These are phyloP conservation scores for Sporothrix brunneoviolacea DNA, from an alignment of 2,329 filamentous ascomycete genomes.

Conservation along the genomic window DNA sequence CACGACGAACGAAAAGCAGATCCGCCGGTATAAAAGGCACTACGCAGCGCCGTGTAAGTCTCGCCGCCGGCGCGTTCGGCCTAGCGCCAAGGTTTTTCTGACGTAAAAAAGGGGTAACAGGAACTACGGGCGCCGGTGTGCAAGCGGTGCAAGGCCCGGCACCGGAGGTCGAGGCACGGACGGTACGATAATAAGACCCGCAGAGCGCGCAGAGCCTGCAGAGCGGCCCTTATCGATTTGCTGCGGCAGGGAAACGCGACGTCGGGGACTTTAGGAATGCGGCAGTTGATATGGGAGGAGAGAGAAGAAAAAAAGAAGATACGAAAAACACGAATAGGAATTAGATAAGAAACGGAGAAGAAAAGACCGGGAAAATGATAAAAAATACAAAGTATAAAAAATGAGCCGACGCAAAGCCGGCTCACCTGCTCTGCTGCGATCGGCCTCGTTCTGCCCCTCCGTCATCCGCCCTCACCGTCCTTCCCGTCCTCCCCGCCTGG, in stretches of 20 bases:
- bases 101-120: conserved; percentile 13
- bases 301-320: not conserved
- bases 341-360: not conserved
- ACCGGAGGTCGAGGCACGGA: too few species aligned
- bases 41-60: conserved; percentile 7
- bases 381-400: not conserved
- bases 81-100: conserved; percentile 1
- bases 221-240: too few species aligned
- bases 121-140: not conserved
- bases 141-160: not conserved
- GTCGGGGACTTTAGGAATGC: not conserved
- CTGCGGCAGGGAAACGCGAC: too few species aligned
- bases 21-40: too few species aligned
- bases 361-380: not conserved
- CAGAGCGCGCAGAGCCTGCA: too few species aligned
- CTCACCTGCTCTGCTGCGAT: too few species aligned
- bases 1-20: too few species aligned
- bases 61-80: not conserved
- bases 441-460: too few species aligned
- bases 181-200: too few species aligned
- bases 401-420: not conserved
- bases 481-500: conserved; percentile 8
- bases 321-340: not conserved
- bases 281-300: not conserved
- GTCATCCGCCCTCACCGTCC: not conserved